Evolutionary conservation across 495 filamentous ascomycete species (phyloP).

Genomic region (Peziza echinospora): DNA sequence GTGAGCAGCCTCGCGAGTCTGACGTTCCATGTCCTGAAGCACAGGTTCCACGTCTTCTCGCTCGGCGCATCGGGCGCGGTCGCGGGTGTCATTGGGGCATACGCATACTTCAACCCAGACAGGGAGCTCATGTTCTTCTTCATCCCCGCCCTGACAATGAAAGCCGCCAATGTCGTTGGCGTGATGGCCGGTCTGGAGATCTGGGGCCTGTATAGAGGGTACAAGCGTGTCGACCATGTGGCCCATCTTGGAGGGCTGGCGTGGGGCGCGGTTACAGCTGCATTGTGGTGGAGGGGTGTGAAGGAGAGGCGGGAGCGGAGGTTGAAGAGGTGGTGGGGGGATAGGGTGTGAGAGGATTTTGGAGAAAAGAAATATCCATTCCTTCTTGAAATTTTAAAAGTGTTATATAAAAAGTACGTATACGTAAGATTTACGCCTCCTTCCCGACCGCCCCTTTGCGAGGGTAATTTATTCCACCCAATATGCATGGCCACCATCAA

Average conservation of each 20-base stretch:
- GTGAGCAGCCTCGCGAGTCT: conserved; percentile 45
- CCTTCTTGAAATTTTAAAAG: too few relatives aligned
- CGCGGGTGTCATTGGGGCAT: conserved; percentile 43
- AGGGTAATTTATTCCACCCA: too few relatives aligned
- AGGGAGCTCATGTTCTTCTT: conserved; percentile 31
- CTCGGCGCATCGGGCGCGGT: conserved; percentile 60
- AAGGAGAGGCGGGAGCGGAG: background rate
- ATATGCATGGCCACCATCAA: too few relatives aligned
- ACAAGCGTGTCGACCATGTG: conserved; percentile 35
- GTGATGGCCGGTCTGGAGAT: conserved; percentile 28
- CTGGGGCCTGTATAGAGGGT: conserved; percentile 21
- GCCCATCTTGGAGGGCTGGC: conserved; percentile 47
- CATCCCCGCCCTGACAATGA: conserved; percentile 27
- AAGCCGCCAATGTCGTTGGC: conserved; percentile 28
- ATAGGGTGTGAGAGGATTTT: background rate
- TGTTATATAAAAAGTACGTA: too few relatives aligned
- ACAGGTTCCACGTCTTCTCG: conserved; percentile 28
- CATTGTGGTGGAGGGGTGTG: conserved; percentile 4
- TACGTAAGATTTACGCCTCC: too few relatives aligned
- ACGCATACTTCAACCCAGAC: conserved; percentile 41
- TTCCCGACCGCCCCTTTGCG: too few relatives aligned
- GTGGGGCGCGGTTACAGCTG: conserved; percentile 6
- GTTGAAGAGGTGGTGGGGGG: conserved; percentile 1
- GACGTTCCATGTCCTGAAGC: conserved; percentile 31
- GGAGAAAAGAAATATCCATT: too few relatives aligned